phyloP scores from a whole-genome alignment of 352 stramenopile genomes.

The Phytophthora pinifolia region DNA sequence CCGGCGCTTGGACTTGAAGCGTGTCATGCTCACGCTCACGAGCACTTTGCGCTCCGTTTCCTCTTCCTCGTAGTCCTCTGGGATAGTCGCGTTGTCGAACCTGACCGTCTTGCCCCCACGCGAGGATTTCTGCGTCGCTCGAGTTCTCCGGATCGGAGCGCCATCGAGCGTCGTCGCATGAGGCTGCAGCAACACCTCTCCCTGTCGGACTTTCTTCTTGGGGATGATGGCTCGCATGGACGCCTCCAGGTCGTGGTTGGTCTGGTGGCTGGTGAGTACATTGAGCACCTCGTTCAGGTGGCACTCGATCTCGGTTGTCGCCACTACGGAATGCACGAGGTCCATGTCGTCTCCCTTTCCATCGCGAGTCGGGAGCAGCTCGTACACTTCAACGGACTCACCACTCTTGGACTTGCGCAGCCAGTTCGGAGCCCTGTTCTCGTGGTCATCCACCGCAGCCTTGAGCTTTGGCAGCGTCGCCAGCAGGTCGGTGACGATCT shows the following conservation, averaged over 20 bases:
- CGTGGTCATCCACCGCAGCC: slow-evolving; percentile 39
- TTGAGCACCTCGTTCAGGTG: slow-evolving; percentile 72
- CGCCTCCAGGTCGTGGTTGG: slow-evolving; percentile 42
- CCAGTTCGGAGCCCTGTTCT: slow-evolving; percentile 38
- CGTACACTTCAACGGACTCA: slow-evolving; percentile 47
- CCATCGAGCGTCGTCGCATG: slow-evolving; percentile 31
- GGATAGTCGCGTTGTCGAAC: slow-evolving; percentile 25
- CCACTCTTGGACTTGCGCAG: slow-evolving; percentile 45
- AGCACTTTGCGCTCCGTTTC: slow-evolving; percentile 34
- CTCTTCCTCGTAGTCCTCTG: slow-evolving; percentile 14
- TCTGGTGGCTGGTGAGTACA: slow-evolving; percentile 50
- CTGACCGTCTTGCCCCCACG: slow-evolving; percentile 16
- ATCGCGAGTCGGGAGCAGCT: slow-evolving; percentile 36
- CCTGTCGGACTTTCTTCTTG: slow-evolving; percentile 36
- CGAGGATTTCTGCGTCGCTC: slow-evolving; percentile 12
- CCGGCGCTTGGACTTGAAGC: slow-evolving; percentile 35
- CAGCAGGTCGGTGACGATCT: slow-evolving; percentile 44
- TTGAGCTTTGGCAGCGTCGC: slow-evolving; percentile 45
- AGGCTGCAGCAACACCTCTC: slow-evolving; percentile 32
- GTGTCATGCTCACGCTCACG: slow-evolving; percentile 42
- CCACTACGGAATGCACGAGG: slow-evolving; percentile 50
- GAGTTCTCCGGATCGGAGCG: slow-evolving; percentile 12
- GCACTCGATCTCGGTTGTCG: slow-evolving; percentile 50
- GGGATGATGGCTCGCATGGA: slow-evolving; percentile 46
- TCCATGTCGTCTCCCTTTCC: slow-evolving; percentile 49